Percentiles rank a stretch among this genome's conserved stretches.
phyloP scores from a whole-genome alignment of 352 stramenopile genomes.

The Globisporangium iwayamae region DNA sequence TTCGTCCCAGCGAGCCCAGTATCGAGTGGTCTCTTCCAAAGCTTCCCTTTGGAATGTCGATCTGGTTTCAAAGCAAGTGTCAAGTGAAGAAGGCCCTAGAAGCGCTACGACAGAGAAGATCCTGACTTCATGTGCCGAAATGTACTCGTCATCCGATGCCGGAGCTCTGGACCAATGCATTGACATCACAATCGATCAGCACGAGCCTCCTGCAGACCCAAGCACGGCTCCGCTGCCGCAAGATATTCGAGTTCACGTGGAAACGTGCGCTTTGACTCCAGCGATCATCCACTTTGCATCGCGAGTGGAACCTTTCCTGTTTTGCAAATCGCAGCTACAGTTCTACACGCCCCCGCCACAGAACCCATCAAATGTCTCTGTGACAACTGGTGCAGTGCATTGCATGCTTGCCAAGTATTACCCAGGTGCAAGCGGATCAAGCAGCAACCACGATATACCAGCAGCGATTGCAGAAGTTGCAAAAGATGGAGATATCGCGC shows the following conservation, averaged over 20 bases:
- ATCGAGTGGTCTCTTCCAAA: conserved; percentile 32
- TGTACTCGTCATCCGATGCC: conserved; percentile 22
- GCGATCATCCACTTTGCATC: conserved; percentile 46
- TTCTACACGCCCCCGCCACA: conserved; percentile 28
- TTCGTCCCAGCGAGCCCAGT: conserved; percentile 51
- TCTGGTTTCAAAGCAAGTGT: conserved; percentile 1
- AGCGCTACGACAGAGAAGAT: conserved; percentile 12
- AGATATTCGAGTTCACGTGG: conserved; percentile 58
- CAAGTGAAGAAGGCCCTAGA: neutral
- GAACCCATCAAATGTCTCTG: conserved; percentile 42
- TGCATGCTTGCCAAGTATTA: conserved; percentile 51
- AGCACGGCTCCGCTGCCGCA: conserved; percentile 16
- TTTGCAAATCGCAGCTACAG: conserved; percentile 33
- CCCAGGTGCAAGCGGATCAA: conserved; percentile 13
- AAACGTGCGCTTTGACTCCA: conserved; percentile 52
- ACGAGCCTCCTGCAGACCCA: conserved; percentile 13
- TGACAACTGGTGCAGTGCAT: conserved; percentile 60
- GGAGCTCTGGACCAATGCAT: conserved; percentile 19
- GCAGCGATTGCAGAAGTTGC: neutral
- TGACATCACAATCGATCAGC: conserved; percentile 48
- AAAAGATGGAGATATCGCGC: conserved; percentile 3
- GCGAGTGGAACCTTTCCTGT: conserved; percentile 42
- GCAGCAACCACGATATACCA: neutral
- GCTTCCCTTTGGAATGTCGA: conserved; percentile 55
- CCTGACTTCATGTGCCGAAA: conserved; percentile 30